Evolutionary conservation across 2,329 filamentous ascomycete species (phyloP).

Genomic region (Cordyceps cicadae): DNA sequence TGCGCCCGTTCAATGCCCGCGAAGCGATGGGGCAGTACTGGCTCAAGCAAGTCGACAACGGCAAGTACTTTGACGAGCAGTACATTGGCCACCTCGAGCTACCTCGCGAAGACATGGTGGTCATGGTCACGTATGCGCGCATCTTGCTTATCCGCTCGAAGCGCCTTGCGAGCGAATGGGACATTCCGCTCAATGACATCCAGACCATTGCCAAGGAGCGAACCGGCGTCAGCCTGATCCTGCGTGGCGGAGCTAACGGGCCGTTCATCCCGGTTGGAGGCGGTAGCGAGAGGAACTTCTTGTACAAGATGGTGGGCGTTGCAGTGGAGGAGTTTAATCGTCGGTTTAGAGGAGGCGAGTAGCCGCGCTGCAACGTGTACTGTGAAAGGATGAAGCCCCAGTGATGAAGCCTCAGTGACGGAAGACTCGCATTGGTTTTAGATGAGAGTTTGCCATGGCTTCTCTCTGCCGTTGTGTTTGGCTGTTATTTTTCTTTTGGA

Average conservation of each 20-base stretch:
- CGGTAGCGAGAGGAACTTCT: slow-evolving; percentile 59
- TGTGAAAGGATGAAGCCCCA: background rate
- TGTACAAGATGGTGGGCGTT: slow-evolving; percentile 58
- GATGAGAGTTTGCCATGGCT: background rate
- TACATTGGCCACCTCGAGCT: slow-evolving; percentile 96
- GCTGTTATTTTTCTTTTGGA: background rate
- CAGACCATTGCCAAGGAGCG: slow-evolving; percentile 96
- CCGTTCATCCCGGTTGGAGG: slow-evolving; percentile 93
- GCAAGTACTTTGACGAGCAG: slow-evolving; percentile 93
- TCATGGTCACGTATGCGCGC: slow-evolving; percentile 78
- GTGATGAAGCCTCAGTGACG: background rate
- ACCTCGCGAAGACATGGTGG: slow-evolving; percentile 76
- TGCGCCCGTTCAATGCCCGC: slow-evolving; percentile 86
- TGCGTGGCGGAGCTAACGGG: slow-evolving; percentile 86
- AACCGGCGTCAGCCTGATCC: slow-evolving; percentile 79
- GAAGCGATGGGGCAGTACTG: slow-evolving; percentile 96
- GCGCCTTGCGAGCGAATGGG: slow-evolving; percentile 85
- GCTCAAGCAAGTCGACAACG: slow-evolving; percentile 97
- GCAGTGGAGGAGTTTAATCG: slow-evolving; percentile 62
- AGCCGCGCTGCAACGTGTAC: background rate
- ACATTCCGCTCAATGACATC: slow-evolving; percentile 88
- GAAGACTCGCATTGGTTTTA: background rate
- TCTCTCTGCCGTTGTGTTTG: background rate
- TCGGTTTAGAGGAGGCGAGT: slow-evolving; percentile 40
- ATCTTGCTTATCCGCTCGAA: slow-evolving; percentile 88